A percentile compares a stretch with the other conserved stretches of the same genome.
Evolutionary conservation across 805 yeast genomes (phyloP).

Genomic region (Cyberlindnera saturnus): DNA sequence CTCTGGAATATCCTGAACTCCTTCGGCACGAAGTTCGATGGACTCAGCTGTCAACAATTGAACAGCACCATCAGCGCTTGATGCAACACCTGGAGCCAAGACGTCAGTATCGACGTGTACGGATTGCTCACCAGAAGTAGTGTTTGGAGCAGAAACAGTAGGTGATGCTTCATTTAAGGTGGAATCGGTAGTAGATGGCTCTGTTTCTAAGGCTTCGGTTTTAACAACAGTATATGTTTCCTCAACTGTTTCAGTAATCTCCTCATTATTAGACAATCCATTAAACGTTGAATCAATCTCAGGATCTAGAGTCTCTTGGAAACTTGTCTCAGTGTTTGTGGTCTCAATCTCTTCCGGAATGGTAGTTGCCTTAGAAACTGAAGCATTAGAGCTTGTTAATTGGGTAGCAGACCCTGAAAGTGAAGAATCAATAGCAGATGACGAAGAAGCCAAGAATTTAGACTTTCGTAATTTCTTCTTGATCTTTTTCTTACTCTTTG

Average conservation of each 20-base stretch:
- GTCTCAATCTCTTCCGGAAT: too few relatives aligned
- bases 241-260: not conserved
- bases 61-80: not conserved
- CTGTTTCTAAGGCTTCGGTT: too few relatives aligned
- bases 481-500: slow-evolving; percentile 5
- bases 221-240: not conserved
- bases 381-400: too few relatives aligned
- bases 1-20: slow-evolving; percentile 2
- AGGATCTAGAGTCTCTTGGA: too few relatives aligned
- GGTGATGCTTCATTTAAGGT: not conserved
- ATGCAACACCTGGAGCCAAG: not conserved
- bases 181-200: too few relatives aligned
- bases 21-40: not conserved
- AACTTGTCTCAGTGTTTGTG: not conserved
- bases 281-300: too few relatives aligned
- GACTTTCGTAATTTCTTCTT: slow-evolving; percentile 2
- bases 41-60: not conserved
- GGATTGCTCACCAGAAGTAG: not conserved
- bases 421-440: too few relatives aligned
- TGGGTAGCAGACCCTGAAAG: too few relatives aligned
- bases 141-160: not conserved
- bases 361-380: too few relatives aligned
- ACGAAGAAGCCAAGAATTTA: too few relatives aligned
- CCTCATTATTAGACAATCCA: not conserved
- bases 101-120: not conserved